Base-by-base conservation (phyloP, 805 yeast species). In the Ogataea thermomethanolica region DNA sequence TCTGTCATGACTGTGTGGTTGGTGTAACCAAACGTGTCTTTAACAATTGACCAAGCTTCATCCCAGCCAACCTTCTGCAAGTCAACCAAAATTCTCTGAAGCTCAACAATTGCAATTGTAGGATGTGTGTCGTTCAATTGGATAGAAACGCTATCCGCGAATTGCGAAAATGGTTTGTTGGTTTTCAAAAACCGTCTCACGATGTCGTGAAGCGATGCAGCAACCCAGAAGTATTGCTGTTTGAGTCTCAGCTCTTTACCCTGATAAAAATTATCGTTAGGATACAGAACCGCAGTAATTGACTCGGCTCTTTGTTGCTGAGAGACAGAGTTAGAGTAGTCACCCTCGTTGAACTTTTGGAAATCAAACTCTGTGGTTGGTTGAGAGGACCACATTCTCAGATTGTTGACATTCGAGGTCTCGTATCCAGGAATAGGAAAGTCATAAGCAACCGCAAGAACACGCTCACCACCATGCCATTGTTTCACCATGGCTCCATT, bases 151-250 rank as follows among this genome's bases (percentile, higher is more conserved):
- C 81, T 81, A 45, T 85, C 91, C 13, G 95, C 78, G 61, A 89
- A 84, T 59, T 84, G 88, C 25, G 71, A 56, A 95, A 96, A 89
- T 33, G 88, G 76, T 54, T 78, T 73, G 53, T 74, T 74, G 39
- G 80, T 63, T 67, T 90, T 90, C 64, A 88, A 82, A 68, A 84
- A 89, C 57, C 97, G 77, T 60, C 97, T 81, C 30, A 89, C 78
- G 52, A 89, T 89, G 62, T 89, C 97, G 55, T 84, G 88, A 52
- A 90, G 73, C 11, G 96, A 86, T 25, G 97, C 96, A 37, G 95
- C 81, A 38, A 90, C 96, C 97, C 97, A 89, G 67, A 89, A 90
- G 66, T 88, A 90, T 66, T 89, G 97, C 69, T 89, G 97, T 65
- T 90, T 90, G 64, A 89, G 76, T 61, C 97, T 79, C 58, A 89